Evolutionary conservation across 2,329 filamentous ascomycete species (phyloP).

Genomic region (Coleophoma crateriformis): DNA sequence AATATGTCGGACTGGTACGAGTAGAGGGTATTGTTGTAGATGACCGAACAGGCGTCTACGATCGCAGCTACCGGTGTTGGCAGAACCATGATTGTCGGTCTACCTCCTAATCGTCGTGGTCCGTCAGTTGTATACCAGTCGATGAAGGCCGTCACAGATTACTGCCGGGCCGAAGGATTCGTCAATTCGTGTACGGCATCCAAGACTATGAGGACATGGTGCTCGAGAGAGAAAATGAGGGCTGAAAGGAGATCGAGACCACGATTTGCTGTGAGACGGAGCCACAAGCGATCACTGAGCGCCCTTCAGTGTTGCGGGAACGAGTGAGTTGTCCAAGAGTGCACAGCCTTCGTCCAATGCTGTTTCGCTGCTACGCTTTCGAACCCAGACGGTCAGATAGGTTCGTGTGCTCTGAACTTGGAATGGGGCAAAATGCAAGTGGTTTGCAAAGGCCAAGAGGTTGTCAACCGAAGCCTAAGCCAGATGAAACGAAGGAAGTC

Average conservation of each 20-base stretch:
- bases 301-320: neutral
- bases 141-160: slow-evolving; percentile 6
- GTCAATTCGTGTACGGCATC: slow-evolving; percentile 5
- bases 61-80: slow-evolving; percentile 66
- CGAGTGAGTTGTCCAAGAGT: neutral
- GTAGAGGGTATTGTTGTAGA: slow-evolving; percentile 79
- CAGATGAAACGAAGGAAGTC: slow-evolving; percentile 14
- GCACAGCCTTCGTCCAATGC: neutral
- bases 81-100: slow-evolving; percentile 29
- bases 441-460: slow-evolving; percentile 8
- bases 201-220: slow-evolving; percentile 17
- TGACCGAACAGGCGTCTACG: slow-evolving; percentile 73
- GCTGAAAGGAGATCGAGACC: slow-evolving; percentile 2
- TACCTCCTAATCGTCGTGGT: neutral
- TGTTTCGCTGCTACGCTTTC: neutral
- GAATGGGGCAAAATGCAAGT: slow-evolving; percentile 4
- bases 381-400: neutral
- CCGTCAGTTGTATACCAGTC: slow-evolving; percentile 9
- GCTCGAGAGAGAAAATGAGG: slow-evolving; percentile 1
- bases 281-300: slow-evolving; percentile 1
- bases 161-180: slow-evolving; percentile 9
- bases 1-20: slow-evolving; percentile 73
- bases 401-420: slow-evolving; percentile 1
- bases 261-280: slow-evolving; percentile 7
- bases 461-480: slow-evolving; percentile 1